Evolutionary conservation across 495 filamentous ascomycete genomes (phyloP).

Genomic region (Penicillium antarcticum): DNA sequence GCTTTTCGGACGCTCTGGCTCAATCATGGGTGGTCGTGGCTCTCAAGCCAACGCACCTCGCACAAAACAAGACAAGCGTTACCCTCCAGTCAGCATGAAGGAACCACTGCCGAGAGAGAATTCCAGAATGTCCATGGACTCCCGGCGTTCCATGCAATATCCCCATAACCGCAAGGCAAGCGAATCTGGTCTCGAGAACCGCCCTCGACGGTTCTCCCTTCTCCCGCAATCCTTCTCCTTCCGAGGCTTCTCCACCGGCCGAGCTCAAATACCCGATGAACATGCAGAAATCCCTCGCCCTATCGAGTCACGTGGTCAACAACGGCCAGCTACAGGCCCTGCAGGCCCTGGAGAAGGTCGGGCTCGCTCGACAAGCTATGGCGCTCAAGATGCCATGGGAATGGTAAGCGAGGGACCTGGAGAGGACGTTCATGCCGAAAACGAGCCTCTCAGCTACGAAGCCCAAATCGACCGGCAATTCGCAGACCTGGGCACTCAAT

Average conservation of each 20-base stretch:
- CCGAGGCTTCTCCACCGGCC: constrained; percentile 46
- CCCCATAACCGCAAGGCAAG: constrained; percentile 75
- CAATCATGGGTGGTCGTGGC: constrained; percentile 63
- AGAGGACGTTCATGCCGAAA: constrained; percentile 24
- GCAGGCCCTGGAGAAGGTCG: constrained; percentile 13
- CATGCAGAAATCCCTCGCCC: constrained; percentile 28
- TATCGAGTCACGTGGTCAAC: constrained; percentile 22
- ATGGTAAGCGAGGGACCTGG: constrained; percentile 30
- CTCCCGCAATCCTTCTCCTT: constrained; percentile 73
- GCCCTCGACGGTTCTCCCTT: constrained; percentile 73
- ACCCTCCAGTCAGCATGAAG: constrained; percentile 79
- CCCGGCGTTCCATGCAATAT: constrained; percentile 72
- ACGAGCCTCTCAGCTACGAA: constrained; percentile 38
- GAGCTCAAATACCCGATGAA: constrained; percentile 41
- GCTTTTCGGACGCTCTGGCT: constrained; percentile 75
- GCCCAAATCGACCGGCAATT: constrained; percentile 46
- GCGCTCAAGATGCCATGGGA: constrained; percentile 34
- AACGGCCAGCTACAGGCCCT: constrained; percentile 36
- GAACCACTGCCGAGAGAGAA: constrained; percentile 52
- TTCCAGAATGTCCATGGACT: constrained; percentile 76
- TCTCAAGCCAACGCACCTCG: constrained; percentile 37
- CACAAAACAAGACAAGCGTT: constrained; percentile 46
- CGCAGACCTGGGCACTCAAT: constrained; percentile 36
- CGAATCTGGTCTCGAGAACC: constrained; percentile 73
- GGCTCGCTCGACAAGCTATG: constrained; percentile 35